Conservation (phyloP, 192 early-diverging fungal genomes). For the Funneliformis mosseae region DNA sequence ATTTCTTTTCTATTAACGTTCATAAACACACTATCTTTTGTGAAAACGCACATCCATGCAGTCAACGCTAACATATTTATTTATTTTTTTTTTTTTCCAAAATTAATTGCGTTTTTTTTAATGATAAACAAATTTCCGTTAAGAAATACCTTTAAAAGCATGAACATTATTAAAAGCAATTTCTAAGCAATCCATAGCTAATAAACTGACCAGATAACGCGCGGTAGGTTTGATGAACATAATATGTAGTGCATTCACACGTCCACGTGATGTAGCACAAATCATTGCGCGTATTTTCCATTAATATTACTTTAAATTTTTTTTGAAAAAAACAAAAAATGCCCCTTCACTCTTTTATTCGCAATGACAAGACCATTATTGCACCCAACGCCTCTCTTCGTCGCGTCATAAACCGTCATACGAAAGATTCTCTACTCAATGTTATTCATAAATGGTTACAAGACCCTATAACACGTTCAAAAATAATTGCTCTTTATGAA, state of each 20-base stretch:
- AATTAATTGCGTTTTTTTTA: not conserved
- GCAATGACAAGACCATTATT: not conserved
- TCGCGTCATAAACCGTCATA: constrained; percentile 42
- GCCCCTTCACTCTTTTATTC: not conserved
- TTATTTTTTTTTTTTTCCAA: no score
- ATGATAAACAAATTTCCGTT: no score
- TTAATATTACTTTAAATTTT: not conserved
- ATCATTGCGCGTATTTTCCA: not conserved
- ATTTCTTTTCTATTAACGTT: not conserved
- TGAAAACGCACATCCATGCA: not conserved
- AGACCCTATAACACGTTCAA: constrained; percentile 30
- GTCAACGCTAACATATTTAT: not conserved
- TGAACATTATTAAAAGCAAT: not conserved
- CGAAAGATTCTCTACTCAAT: constrained; percentile 43
- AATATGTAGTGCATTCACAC: no score
- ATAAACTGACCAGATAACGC: not conserved
- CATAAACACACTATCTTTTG: not conserved
- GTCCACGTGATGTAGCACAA: no score
- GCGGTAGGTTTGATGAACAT: no score
- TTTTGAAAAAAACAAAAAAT: not conserved
- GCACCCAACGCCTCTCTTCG: constrained; percentile 34
- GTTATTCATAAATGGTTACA: constrained; percentile 40
- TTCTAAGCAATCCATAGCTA: not conserved
- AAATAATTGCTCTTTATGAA: constrained; percentile 1
- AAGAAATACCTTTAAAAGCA: not conserved